Conservation (phyloP, 257 asterid species). For the Osmanthus fragrans region DNA sequence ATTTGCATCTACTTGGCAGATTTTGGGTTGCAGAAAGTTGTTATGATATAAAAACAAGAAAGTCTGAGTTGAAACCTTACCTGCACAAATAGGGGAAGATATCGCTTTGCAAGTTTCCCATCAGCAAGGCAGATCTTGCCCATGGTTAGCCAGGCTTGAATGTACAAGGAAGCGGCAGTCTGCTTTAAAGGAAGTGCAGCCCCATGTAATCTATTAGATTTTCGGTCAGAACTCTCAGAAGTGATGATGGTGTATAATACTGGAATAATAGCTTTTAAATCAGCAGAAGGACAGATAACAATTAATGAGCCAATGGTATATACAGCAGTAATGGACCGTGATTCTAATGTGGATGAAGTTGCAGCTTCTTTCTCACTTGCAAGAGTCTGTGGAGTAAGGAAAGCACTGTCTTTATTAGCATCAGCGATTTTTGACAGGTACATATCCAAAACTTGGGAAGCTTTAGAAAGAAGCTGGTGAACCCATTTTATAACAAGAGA, state of each 20-base stretch:
- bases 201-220: conserved; percentile 45
- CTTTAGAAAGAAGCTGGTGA: conserved; percentile 58
- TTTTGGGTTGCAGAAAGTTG: not conserved
- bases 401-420: conserved; percentile 35
- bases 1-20: conserved; percentile 1
- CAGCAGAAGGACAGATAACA: conserved; percentile 66
- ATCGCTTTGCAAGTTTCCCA: conserved; percentile 85
- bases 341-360: conserved; percentile 36
- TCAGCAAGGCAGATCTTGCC: conserved; percentile 96
- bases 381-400: conserved; percentile 58
- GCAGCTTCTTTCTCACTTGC: conserved; percentile 33
- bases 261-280: conserved; percentile 61
- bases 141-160: conserved; percentile 88
- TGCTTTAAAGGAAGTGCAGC: conserved; percentile 50
- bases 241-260: conserved; percentile 72
- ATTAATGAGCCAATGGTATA: conserved; percentile 83
- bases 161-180: conserved; percentile 67
- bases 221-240: conserved; percentile 54
- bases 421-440: conserved; percentile 53
- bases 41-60: not conserved
- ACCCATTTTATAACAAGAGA: conserved; percentile 74
- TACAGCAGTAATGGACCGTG: conserved; percentile 59
- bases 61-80: conserved; percentile 35
- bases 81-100: conserved; percentile 96
- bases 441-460: conserved; percentile 52